Conservation (phyloP, 208 protist species). For the Trypanosoma conorhini region DNA sequence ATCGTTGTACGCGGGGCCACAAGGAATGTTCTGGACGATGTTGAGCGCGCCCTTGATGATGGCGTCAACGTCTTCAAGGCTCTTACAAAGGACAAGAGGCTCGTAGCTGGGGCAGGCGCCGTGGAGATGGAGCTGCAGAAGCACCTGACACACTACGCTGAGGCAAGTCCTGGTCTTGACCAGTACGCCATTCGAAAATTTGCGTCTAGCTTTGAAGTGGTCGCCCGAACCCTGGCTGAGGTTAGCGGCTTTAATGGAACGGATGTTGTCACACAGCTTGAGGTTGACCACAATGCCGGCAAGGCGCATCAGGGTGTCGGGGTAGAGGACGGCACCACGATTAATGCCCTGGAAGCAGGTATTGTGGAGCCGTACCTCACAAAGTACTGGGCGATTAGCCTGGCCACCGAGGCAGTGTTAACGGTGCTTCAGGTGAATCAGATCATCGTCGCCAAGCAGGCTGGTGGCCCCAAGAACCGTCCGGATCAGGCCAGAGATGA, state of each 20-base stretch:
- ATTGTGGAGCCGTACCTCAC: conserved; percentile 95
- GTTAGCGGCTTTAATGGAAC: conserved; percentile 97
- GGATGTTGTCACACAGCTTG: conserved; percentile 96
- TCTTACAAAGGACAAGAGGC: conserved; percentile 92
- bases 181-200: conserved; percentile 99
- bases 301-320: conserved; percentile 93
- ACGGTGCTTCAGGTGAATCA: conserved; percentile 96
- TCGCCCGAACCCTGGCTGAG: conserved; percentile 98
- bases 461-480: conserved; percentile 95
- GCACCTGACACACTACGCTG: conserved; percentile 83
- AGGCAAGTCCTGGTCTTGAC: conserved; percentile 94
- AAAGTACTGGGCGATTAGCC: conserved; percentile 94
- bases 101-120: conserved; percentile 98
- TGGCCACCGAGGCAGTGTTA: conserved; percentile 97
- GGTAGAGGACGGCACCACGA: conserved; percentile 84
- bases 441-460: conserved; percentile 99
- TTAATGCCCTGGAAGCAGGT: conserved; percentile 80
- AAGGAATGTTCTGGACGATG: conserved; percentile 98
- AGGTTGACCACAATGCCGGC: conserved; percentile 95
- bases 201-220: conserved; percentile 97
- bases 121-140: conserved; percentile 96
- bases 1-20: conserved; percentile 99
- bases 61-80: conserved; percentile 98
- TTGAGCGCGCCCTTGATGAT: conserved; percentile 97
- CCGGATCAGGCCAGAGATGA: conserved; percentile 85